Conservation (phyloP, 78 protist species). For the Dictyostelium intermedium region DNA sequence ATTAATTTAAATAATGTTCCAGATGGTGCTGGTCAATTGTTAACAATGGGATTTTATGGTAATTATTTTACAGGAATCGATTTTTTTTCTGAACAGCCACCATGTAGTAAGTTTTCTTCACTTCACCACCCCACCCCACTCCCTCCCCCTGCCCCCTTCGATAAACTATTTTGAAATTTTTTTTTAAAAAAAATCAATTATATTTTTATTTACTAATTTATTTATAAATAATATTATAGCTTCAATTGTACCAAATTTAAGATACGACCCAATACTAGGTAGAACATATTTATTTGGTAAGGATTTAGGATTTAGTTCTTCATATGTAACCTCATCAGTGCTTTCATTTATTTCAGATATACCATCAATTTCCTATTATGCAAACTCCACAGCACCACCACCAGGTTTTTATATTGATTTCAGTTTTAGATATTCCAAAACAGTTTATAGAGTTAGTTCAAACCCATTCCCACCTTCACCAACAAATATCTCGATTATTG, state of each 20-base stretch:
- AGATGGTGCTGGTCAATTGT: neutral
- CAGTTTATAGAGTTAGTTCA: neutral
- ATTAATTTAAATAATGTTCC: neutral
- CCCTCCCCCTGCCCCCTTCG: too few species aligned
- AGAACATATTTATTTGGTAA: neutral
- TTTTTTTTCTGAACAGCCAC: neutral
- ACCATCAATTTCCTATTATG: neutral
- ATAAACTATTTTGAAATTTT: too few species aligned
- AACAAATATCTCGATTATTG: neutral
- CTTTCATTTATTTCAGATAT: neutral
- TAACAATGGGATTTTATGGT: too few species aligned
- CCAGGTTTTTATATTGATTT: neutral
- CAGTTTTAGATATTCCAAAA: neutral
- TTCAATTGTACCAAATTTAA: neutral
- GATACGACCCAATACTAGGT: neutral
- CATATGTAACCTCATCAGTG: neutral
- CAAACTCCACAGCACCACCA: neutral
- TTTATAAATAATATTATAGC: neutral
- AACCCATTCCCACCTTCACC: neutral
- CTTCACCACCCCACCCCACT: too few species aligned
- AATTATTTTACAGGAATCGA: neutral
- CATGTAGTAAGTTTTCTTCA: neutral
- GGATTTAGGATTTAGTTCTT: neutral
- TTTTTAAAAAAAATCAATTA: too few species aligned
- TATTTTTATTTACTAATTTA: neutral